Evolutionary conservation across 805 yeast genomes (phyloP).

Genomic region (Brettanomyces naardenensis): DNA sequence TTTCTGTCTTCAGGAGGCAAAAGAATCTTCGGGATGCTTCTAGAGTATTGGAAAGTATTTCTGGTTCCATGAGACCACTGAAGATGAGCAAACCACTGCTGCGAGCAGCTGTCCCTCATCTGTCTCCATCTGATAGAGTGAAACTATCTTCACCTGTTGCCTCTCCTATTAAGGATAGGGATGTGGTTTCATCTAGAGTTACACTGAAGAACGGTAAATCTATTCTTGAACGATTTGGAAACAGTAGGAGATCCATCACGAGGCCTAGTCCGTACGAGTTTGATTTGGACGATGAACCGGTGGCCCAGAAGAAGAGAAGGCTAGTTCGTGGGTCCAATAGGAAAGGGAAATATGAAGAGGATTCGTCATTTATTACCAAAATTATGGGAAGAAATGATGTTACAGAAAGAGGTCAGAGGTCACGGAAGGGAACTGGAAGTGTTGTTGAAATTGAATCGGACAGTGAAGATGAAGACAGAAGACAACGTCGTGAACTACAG

Average conservation of each 20-base stretch:
- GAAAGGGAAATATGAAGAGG: not conserved
- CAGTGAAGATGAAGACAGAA: not conserved
- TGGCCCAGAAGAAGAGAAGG: not conserved
- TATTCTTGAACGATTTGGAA: slow-evolving; percentile 17
- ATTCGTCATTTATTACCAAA: too few species aligned
- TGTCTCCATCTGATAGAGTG: not conserved
- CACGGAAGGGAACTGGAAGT: slow-evolving; percentile 29
- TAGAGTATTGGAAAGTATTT: too few species aligned
- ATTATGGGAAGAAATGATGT: not conserved
- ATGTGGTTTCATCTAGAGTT: slow-evolving; percentile 23
- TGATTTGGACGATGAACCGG: not conserved
- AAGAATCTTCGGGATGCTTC: slow-evolving; percentile 18
- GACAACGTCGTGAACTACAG: not conserved
- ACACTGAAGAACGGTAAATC: slow-evolving; percentile 11
- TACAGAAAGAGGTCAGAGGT: not conserved
- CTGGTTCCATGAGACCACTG: too few species aligned
- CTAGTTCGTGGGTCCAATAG: not conserved
- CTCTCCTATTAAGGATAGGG: slow-evolving; percentile 6
- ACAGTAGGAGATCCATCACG: not conserved
- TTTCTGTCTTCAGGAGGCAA: slow-evolving; percentile 23
- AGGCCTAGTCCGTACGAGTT: not conserved
- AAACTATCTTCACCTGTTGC: not conserved
- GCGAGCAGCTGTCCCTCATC: not conserved
- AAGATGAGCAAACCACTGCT: too few species aligned
- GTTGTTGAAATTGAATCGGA: slow-evolving; percentile 29